Percentiles rank a stretch among this genome's conserved stretches.
These are phyloP conservation scores for Agrocybe praecox DNA, from an alignment of 768 basidiomycete genomes.

Conservation along the genomic window DNA sequence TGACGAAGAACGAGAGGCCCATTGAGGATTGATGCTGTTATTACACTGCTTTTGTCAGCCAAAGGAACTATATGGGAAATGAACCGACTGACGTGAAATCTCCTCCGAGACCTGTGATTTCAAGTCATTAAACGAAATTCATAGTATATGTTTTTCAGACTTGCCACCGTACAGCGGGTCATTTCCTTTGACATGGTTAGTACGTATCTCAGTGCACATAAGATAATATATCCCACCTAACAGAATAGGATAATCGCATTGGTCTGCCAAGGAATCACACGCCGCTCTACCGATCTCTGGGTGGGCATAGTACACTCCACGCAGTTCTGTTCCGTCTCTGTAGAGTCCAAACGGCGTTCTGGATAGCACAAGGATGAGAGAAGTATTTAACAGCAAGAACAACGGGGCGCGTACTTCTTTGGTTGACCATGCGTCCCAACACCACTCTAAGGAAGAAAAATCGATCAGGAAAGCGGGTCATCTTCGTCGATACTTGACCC, in stretches of 20 bases:
- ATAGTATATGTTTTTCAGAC: slow-evolving; percentile 12
- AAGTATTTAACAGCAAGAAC: too few species aligned
- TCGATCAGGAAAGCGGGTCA: not conserved
- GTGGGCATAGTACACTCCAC: slow-evolving; percentile 71
- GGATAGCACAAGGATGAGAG: not conserved
- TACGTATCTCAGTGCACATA: not conserved
- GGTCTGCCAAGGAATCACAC: slow-evolving; percentile 60
- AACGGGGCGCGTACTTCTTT: slow-evolving; percentile 55
- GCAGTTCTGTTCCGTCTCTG: slow-evolving; percentile 75
- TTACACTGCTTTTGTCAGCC: slow-evolving; percentile 47
- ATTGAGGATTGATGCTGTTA: slow-evolving; percentile 74
- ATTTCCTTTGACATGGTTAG: slow-evolving; percentile 48
- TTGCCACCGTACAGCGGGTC: slow-evolving; percentile 80
- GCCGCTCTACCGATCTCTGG: slow-evolving; percentile 70
- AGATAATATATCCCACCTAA: slow-evolving; percentile 51
- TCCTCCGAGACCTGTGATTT: slow-evolving; percentile 64
- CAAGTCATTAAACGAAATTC: not conserved
- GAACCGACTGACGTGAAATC: slow-evolving; percentile 66
- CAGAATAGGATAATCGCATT: slow-evolving; percentile 77
- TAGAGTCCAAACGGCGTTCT: slow-evolving; percentile 80
- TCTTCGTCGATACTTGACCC: not conserved
- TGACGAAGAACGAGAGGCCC: slow-evolving; percentile 77
- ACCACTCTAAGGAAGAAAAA: slow-evolving; percentile 54
- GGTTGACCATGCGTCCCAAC: slow-evolving; percentile 65
- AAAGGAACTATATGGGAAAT: not conserved